These are phyloP conservation scores for Aeschynomene evenia DNA, from an alignment of 306 rosid species.

Conservation along the genomic window DNA sequence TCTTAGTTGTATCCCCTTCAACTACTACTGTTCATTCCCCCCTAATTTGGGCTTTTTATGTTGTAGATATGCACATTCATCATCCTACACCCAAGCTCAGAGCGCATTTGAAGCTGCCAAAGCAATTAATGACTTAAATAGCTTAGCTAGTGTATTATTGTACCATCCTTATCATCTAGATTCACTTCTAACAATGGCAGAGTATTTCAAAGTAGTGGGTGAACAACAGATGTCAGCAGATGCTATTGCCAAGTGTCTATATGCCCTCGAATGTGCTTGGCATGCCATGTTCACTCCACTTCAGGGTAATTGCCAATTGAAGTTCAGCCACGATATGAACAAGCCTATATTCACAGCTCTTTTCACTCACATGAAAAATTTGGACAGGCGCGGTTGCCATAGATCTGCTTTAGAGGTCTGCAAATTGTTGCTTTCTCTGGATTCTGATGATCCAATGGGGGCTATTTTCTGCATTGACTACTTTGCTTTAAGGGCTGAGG, in stretches of 20 bases:
- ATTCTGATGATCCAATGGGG: conserved; percentile 92
- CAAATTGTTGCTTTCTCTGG: conserved; percentile 84
- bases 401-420: conserved; percentile 96
- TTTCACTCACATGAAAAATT: conserved; percentile 84
- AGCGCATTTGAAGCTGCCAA: conserved; percentile 79
- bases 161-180: conserved; percentile 83
- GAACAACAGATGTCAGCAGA: conserved; percentile 94
- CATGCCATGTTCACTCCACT: conserved; percentile 80
- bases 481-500: conserved; percentile 84
- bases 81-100: conserved; percentile 73
- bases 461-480: conserved; percentile 87
- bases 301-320: conserved; percentile 87
- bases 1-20: conserved; percentile 1
- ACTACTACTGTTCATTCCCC: not conserved
- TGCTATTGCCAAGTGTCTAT: conserved; percentile 70
- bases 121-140: conserved; percentile 80
- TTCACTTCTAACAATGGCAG: conserved; percentile 85
- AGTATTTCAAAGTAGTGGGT: conserved; percentile 82
- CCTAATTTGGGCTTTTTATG: conserved; percentile 27
- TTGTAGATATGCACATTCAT: conserved; percentile 67
- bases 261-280: conserved; percentile 97
- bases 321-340: conserved; percentile 70
- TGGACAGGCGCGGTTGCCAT: conserved; percentile 96
- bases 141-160: conserved; percentile 58
- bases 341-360: conserved; percentile 70